Conservation (phyloP, 805 yeast species). For the Schizosaccharomyces japonicus region DNA sequence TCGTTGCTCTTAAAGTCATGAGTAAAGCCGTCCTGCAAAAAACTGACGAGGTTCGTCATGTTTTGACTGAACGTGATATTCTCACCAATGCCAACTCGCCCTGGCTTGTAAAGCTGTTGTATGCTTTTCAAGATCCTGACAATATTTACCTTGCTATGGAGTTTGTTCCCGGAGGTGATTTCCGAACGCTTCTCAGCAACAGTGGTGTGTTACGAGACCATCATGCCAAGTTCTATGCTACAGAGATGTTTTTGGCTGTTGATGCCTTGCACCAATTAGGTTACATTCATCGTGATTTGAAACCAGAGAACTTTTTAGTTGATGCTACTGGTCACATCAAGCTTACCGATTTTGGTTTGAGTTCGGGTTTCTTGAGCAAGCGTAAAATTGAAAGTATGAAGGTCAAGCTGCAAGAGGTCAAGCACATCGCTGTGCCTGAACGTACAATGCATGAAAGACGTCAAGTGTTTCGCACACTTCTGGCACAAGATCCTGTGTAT, state of each 20-base stretch:
- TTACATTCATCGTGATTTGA: slow-evolving; percentile 86
- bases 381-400: slow-evolving; percentile 88
- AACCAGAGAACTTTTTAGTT: slow-evolving; percentile 80
- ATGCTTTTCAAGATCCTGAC: slow-evolving; percentile 84
- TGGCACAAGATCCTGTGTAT: slow-evolving; percentile 49
- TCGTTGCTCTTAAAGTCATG: slow-evolving; percentile 81
- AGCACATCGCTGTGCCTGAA: slow-evolving; percentile 41
- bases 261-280: slow-evolving; percentile 86
- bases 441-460: slow-evolving; percentile 73
- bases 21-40: slow-evolving; percentile 68
- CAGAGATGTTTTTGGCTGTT: slow-evolving; percentile 90
- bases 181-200: slow-evolving; percentile 75
- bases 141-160: slow-evolving; percentile 93
- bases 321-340: slow-evolving; percentile 81
- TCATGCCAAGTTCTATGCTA: slow-evolving; percentile 81
- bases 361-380: slow-evolving; percentile 83
- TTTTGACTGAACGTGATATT: slow-evolving; percentile 85
- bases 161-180: slow-evolving; percentile 98
- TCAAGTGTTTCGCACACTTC: slow-evolving; percentile 51
- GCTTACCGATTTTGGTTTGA: slow-evolving; percentile 87
- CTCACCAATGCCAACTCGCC: slow-evolving; percentile 86
- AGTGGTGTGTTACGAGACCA: slow-evolving; percentile 83
- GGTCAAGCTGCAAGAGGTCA: slow-evolving; percentile 40
- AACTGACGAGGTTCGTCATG: slow-evolving; percentile 87
- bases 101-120: slow-evolving; percentile 81